These are phyloP conservation scores for Bipolaris sorokiniana DNA, from an alignment of 2,329 filamentous ascomycete genomes.

Conservation along the genomic window DNA sequence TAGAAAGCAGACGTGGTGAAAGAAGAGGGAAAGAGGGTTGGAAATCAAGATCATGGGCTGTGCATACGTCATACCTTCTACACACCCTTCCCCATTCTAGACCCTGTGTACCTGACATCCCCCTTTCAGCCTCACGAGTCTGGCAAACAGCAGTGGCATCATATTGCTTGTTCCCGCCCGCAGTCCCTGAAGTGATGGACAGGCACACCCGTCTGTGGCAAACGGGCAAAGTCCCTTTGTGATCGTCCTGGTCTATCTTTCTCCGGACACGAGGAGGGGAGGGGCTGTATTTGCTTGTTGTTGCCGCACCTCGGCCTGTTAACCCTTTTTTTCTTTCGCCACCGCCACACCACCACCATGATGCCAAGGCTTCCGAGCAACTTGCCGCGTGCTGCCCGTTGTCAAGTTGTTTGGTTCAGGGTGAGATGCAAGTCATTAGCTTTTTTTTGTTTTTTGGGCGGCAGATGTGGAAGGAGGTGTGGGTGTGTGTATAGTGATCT, in stretches of 20 bases:
- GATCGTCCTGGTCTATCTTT: background rate
- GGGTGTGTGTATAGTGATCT: too few species aligned
- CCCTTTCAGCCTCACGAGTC: background rate
- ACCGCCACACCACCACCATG: background rate
- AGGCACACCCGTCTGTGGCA: background rate
- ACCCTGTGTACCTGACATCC: background rate
- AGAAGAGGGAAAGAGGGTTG: background rate
- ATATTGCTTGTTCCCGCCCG: background rate
- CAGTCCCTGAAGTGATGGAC: slow-evolving; percentile 4
- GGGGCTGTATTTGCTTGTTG: background rate
- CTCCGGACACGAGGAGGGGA: too few species aligned
- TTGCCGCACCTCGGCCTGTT: background rate
- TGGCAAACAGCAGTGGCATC: background rate
- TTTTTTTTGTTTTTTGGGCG: background rate
- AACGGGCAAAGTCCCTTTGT: background rate
- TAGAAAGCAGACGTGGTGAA: background rate
- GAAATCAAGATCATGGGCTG: background rate
- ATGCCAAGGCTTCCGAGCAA: too few species aligned
- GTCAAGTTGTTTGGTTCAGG: background rate
- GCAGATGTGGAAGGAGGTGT: too few species aligned
- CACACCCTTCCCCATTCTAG: background rate
- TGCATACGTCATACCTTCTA: background rate
- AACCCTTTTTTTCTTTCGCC: background rate
- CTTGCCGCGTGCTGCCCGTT: background rate
- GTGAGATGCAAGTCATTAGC: background rate